Conservation (phyloP, 2,329 filamentous ascomycete species). For the Aureobasidium uvarum region DNA sequence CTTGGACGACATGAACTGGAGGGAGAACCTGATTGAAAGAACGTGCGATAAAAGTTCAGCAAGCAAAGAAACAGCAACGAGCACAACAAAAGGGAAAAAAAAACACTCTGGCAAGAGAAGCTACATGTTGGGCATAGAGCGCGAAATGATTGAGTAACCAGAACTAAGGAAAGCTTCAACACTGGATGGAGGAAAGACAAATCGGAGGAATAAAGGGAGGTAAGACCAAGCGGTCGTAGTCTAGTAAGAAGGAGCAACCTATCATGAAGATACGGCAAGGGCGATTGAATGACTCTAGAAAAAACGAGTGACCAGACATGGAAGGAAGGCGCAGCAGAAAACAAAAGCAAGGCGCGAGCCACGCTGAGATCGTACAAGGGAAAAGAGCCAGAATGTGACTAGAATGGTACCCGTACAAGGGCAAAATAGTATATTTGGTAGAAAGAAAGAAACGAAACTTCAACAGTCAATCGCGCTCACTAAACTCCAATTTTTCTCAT, state of each 20-base stretch:
- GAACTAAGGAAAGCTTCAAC: too few relatives aligned
- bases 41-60: too few relatives aligned
- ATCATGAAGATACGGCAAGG: not conserved
- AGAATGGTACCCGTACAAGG: not conserved
- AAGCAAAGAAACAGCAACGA: too few relatives aligned
- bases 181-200: not conserved
- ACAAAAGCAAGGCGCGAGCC: not conserved
- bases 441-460: conserved; percentile 1
- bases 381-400: not conserved
- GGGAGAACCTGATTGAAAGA: too few relatives aligned
- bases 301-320: not conserved
- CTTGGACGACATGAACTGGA: too few relatives aligned
- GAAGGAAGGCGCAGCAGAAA: not conserved
- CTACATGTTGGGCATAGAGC: not conserved
- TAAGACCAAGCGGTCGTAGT: not conserved
- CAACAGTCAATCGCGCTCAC: not conserved
- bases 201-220: not conserved
- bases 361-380: not conserved
- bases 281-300: not conserved
- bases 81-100: too few relatives aligned
- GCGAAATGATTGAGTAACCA: not conserved
- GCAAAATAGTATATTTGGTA: conserved; percentile 8
- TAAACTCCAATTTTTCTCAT: conserved; percentile 16
- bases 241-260: not conserved
- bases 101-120: too few relatives aligned